Evolutionary conservation across 1,284 basidiomycete genomes (phyloP).

Genomic region (Naganishia sp.): DNA sequence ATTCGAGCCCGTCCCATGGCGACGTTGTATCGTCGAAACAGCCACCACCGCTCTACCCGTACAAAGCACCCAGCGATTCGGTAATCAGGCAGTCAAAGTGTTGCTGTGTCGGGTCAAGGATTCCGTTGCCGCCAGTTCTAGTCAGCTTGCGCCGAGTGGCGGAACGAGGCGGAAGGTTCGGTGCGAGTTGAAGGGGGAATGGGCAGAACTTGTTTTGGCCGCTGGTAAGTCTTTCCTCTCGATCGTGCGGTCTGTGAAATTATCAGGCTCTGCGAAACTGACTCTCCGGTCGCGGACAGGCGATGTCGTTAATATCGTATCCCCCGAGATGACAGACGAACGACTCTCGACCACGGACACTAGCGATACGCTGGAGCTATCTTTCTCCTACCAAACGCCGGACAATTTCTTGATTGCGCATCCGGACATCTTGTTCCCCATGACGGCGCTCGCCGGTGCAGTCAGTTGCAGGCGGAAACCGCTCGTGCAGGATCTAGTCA

Average conservation of each 20-base stretch:
- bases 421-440: constrained; percentile 84
- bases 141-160: constrained; percentile 24
- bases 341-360: background rate
- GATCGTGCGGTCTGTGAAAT: background rate
- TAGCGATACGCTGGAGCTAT: constrained; percentile 32
- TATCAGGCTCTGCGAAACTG: constrained; percentile 6
- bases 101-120: constrained; percentile 1
- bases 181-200: constrained; percentile 42
- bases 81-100: constrained; percentile 5
- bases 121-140: constrained; percentile 14
- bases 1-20: constrained; percentile 25
- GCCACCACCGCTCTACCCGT: background rate
- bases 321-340: constrained; percentile 36
- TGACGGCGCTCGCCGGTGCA: constrained; percentile 79
- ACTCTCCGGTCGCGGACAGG: constrained; percentile 54
- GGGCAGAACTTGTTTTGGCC: constrained; percentile 42
- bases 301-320: constrained; percentile 74
- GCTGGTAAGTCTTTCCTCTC: constrained; percentile 34
- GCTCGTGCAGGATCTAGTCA: constrained; percentile 66
- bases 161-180: constrained; percentile 26
- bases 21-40: constrained; percentile 7
- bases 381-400: constrained; percentile 47
- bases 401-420: constrained; percentile 68
- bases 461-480: constrained; percentile 79
- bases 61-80: background rate